Conservation (phyloP, 1,139 yeast species). For the Nakaseomyces delphensis region DNA sequence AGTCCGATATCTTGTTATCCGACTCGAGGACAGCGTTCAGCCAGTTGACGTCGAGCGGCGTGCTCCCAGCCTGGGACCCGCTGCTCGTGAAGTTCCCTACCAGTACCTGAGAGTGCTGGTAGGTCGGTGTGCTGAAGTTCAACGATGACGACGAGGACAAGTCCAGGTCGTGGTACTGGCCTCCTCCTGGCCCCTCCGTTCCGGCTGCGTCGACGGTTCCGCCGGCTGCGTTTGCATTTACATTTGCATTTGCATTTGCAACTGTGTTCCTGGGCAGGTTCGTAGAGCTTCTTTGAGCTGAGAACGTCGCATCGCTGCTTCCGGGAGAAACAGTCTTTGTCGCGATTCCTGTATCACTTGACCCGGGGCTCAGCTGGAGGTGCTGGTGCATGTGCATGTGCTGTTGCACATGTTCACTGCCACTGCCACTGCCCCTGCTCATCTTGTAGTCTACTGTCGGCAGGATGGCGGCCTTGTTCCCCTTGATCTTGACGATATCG, state of each 20-base stretch:
- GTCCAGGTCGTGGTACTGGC: constrained; percentile 6
- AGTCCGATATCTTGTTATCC: constrained; percentile 1
- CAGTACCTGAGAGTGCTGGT: not conserved
- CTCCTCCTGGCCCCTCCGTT: too few species aligned
- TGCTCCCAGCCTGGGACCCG: not conserved
- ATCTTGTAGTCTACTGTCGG: constrained; percentile 20
- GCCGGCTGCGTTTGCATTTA: too few species aligned
- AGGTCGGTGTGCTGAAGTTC: not conserved
- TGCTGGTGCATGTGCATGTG: too few species aligned
- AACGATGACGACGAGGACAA: constrained; percentile 2
- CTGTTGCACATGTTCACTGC: not conserved
- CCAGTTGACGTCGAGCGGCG: constrained; percentile 4
- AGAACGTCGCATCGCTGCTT: not conserved
- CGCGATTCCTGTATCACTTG: not conserved
- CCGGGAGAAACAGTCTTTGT: not conserved
- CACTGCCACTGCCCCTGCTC: not conserved
- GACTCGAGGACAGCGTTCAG: constrained; percentile 5
- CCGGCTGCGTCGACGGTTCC: too few species aligned
- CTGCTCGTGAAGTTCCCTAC: not conserved
- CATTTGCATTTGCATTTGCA: too few species aligned
- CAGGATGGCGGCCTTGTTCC: constrained; percentile 33
- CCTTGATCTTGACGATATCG: constrained; percentile 32
- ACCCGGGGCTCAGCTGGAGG: too few species aligned
- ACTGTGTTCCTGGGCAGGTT: not conserved
- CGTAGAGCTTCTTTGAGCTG: not conserved